Evolutionary conservation across 1,284 basidiomycete genomes (phyloP).

Genomic region (Acaromyces ingoldii): DNA sequence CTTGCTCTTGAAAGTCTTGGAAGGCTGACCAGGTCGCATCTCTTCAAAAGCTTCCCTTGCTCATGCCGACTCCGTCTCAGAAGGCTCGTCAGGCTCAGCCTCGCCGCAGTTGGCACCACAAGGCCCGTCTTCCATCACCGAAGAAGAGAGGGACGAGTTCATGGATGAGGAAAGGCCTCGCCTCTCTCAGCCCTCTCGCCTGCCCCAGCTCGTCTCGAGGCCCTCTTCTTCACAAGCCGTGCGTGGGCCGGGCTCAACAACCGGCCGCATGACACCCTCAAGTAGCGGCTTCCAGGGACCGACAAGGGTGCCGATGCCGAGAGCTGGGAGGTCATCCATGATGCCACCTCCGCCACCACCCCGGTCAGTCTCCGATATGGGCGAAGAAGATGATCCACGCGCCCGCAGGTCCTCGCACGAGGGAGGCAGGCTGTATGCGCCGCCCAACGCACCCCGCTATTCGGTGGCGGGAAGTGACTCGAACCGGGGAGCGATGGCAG

Average conservation of each 20-base stretch:
- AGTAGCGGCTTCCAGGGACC: no score
- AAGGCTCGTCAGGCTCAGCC: background rate
- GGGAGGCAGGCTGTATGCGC: slow-evolving; percentile 6
- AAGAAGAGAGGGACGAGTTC: background rate
- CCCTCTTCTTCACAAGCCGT: background rate
- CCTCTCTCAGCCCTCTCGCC: background rate
- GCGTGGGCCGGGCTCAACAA: no score
- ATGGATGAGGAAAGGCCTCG: slow-evolving; percentile 3
- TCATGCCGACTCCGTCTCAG: slow-evolving; percentile 4
- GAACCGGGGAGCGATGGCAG: background rate
- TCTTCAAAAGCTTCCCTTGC: slow-evolving; percentile 5
- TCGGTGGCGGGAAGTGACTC: slow-evolving; percentile 12
- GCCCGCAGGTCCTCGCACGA: background rate
- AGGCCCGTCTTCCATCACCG: background rate
- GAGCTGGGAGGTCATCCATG: no score
- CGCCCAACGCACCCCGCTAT: background rate
- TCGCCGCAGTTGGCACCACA: background rate
- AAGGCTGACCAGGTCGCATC: no score
- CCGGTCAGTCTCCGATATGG: no score
- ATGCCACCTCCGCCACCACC: no score
- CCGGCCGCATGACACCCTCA: no score
- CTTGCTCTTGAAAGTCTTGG: no score
- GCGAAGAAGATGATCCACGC: no score
- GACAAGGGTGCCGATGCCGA: no score
- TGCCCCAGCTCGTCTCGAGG: background rate